These are phyloP conservation scores for Helotiales sp. DNA, from an alignment of 2,329 filamentous ascomycete species.

Conservation along the genomic window DNA sequence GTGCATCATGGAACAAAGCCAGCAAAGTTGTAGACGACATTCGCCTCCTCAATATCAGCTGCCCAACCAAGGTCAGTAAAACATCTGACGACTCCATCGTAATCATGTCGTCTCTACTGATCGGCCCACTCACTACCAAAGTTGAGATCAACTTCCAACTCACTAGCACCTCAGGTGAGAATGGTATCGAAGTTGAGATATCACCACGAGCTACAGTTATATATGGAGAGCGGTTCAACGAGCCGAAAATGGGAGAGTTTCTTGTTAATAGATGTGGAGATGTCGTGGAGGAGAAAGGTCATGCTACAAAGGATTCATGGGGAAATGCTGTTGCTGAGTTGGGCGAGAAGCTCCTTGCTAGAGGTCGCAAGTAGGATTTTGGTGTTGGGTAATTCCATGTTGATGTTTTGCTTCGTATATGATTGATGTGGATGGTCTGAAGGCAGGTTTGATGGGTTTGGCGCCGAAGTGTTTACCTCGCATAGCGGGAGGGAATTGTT, in stretches of 20 bases:
- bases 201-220: slow-evolving; percentile 64
- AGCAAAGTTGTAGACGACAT: slow-evolving; percentile 64
- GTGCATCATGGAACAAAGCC: slow-evolving; percentile 69
- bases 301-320: slow-evolving; percentile 54
- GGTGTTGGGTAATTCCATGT: not conserved
- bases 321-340: slow-evolving; percentile 61
- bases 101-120: slow-evolving; percentile 65
- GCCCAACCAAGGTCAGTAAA: slow-evolving; percentile 67
- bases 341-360: slow-evolving; percentile 58
- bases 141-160: slow-evolving; percentile 67
- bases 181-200: slow-evolving; percentile 60
- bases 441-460: not conserved
- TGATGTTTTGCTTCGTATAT: not conserved
- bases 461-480: not conserved
- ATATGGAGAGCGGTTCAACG: slow-evolving; percentile 80
- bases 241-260: slow-evolving; percentile 76
- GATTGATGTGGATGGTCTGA: not conserved
- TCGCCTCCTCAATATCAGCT: slow-evolving; percentile 63
- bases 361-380: slow-evolving; percentile 54
- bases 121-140: slow-evolving; percentile 70
- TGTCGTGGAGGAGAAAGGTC: slow-evolving; percentile 40
- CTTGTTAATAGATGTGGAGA: slow-evolving; percentile 58
- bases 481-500: not conserved
- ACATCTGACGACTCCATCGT: slow-evolving; percentile 68
- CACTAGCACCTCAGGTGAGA: slow-evolving; percentile 49